Percentiles rank a stretch among this genome's conserved stretches.
Evolutionary conservation across 768 basidiomycete genomes (phyloP).

Genomic region (Leucocoprinus birnbaumii): DNA sequence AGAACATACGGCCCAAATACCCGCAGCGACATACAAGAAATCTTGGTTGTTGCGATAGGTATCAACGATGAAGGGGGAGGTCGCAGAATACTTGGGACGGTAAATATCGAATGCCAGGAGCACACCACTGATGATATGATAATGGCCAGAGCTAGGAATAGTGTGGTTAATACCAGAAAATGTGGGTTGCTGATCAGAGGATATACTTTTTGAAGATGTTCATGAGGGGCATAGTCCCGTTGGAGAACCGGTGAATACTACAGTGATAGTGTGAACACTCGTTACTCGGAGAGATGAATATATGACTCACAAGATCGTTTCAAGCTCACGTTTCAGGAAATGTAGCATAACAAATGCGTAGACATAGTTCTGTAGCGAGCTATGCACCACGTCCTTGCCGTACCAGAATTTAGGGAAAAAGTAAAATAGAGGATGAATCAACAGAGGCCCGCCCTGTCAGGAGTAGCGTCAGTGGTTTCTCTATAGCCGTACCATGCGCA

Average conservation of each 20-base stretch:
- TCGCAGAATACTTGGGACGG: constrained; percentile 70
- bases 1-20: constrained; percentile 71
- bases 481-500: too few relatives aligned
- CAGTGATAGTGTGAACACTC: constrained; percentile 1
- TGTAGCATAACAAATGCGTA: constrained; percentile 80
- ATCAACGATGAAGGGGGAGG: constrained; percentile 58
- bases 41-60: constrained; percentile 61
- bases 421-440: constrained; percentile 88
- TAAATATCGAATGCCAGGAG: constrained; percentile 81
- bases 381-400: constrained; percentile 67
- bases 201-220: constrained; percentile 90
- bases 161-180: neutral
- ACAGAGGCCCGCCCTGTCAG: constrained; percentile 74
- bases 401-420: constrained; percentile 69
- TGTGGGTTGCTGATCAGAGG: too few relatives aligned
- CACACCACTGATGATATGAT: constrained; percentile 79
- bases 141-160: constrained; percentile 74
- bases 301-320: constrained; percentile 79
- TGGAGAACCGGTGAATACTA: constrained; percentile 93
- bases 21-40: constrained; percentile 66
- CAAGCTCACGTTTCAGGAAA: constrained; percentile 88
- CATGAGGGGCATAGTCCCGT: constrained; percentile 85
- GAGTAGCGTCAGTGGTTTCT: constrained; percentile 9
- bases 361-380: constrained; percentile 74
- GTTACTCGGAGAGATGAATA: neutral